A percentile compares a stretch with the other conserved stretches of the same genome.
phyloP scores from a whole-genome alignment of 345 rosid genomes.

The Arabidopsis suecica region DNA sequence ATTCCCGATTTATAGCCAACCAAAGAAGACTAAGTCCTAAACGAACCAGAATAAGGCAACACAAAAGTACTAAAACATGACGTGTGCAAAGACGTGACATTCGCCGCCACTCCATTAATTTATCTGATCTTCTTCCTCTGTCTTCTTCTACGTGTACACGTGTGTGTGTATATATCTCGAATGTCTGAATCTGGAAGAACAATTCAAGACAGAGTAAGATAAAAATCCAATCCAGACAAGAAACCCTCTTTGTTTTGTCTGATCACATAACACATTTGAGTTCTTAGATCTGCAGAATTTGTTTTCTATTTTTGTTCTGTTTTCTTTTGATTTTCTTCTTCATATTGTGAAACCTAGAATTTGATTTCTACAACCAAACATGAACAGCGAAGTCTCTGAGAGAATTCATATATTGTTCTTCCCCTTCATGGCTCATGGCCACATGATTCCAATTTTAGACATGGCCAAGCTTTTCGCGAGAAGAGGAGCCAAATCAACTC shows the following conservation, averaged over 20 bases:
- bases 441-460: conserved; percentile 57
- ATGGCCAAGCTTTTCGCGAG: conserved; percentile 61
- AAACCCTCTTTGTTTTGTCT: conserved; percentile 11
- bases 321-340: conserved; percentile 8
- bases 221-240: neutral
- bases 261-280: neutral
- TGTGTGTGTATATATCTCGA: conserved; percentile 1
- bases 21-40: conserved; percentile 17
- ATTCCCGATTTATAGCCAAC: conserved; percentile 27
- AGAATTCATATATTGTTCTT: conserved; percentile 51
- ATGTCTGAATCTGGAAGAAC: conserved; percentile 10
- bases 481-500: conserved; percentile 50
- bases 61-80: conserved; percentile 10
- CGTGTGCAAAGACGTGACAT: conserved; percentile 38
- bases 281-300: neutral
- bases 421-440: conserved; percentile 66
- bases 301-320: neutral
- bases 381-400: conserved; percentile 41
- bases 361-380: conserved; percentile 17
- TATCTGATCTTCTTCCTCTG: neutral
- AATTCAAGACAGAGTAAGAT: conserved; percentile 1
- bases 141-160: neutral
- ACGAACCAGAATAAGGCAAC: neutral
- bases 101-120: conserved; percentile 19
- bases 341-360: neutral